These are phyloP conservation scores for Fomitopsis pinicola DNA, from an alignment of 1,284 basidiomycete genomes.

Conservation along the genomic window DNA sequence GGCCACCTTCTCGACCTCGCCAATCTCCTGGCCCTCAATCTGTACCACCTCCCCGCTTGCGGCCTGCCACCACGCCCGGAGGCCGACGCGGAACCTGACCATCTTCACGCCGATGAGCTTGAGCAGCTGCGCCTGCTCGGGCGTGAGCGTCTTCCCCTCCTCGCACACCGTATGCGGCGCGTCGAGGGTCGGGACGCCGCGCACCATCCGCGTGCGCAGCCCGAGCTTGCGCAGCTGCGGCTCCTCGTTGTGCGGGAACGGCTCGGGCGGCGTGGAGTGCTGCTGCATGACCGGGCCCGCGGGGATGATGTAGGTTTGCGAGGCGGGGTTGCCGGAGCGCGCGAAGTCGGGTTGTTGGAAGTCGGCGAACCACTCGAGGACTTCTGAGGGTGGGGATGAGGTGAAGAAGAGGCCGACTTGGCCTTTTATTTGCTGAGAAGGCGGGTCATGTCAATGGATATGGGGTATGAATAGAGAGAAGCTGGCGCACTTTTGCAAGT, in stretches of 20 bases:
- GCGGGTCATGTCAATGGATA: not conserved
- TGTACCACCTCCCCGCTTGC: constrained; percentile 64
- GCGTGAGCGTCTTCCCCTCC: constrained; percentile 74
- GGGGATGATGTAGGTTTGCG: constrained; percentile 74
- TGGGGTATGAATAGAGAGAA: not conserved
- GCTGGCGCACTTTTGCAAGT: constrained; percentile 64
- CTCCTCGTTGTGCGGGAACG: constrained; percentile 96
- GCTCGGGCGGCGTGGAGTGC: constrained; percentile 72
- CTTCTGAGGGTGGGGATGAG: constrained; percentile 82
- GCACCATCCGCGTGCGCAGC: constrained; percentile 79
- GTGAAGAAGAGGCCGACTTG: constrained; percentile 94
- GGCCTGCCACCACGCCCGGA: constrained; percentile 77
- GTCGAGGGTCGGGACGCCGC: constrained; percentile 85
- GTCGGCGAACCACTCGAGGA: constrained; percentile 91
- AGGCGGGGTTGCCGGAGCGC: constrained; percentile 80
- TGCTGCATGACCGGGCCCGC: constrained; percentile 70
- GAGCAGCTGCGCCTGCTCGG: constrained; percentile 85
- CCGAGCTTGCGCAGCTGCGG: constrained; percentile 93
- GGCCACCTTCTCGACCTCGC: constrained; percentile 31
- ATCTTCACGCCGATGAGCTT: constrained; percentile 86
- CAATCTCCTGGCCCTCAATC: constrained; percentile 42
- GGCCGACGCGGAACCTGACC: constrained; percentile 74
- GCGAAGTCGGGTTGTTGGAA: constrained; percentile 92
- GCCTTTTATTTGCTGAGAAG: constrained; percentile 82
- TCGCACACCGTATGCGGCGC: constrained; percentile 83